Conservation (phyloP, 1,284 basidiomycete species). For the Ustilago loliicola region DNA sequence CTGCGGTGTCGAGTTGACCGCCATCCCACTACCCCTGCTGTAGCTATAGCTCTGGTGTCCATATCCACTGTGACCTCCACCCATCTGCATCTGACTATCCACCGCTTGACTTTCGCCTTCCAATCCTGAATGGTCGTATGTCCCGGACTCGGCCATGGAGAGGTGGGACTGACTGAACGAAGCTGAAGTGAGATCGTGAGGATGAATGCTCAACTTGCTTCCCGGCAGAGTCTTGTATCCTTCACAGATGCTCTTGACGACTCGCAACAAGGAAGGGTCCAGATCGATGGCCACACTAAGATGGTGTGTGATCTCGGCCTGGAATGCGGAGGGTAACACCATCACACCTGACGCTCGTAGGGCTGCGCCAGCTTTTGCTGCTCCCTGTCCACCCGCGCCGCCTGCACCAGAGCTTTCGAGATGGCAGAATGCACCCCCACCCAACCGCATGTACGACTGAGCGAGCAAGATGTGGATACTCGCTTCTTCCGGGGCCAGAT, state of each 20-base stretch:
- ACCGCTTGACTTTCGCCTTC: neutral
- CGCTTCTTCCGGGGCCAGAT: constrained; percentile 63
- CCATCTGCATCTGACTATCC: neutral
- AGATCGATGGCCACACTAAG: constrained; percentile 61
- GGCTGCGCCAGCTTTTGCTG: constrained; percentile 13
- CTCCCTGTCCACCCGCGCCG: constrained; percentile 4
- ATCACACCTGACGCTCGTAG: constrained; percentile 27
- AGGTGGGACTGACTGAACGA: constrained; percentile 27
- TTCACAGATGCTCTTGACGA: constrained; percentile 58
- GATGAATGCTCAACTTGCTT: constrained; percentile 28
- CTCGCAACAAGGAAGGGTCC: constrained; percentile 47
- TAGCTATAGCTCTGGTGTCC: constrained; percentile 15
- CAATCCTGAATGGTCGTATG: constrained; percentile 9
- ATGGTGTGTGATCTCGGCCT: constrained; percentile 62
- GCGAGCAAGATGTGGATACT: constrained; percentile 66
- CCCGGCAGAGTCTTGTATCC: constrained; percentile 45
- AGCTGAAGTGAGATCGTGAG: constrained; percentile 14
- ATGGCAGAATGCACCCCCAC: constrained; percentile 61
- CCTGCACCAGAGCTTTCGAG: constrained; percentile 26
- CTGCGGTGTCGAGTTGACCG: constrained; percentile 15
- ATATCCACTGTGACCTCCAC: constrained; percentile 8
- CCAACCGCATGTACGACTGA: constrained; percentile 67
- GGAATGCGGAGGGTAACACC: constrained; percentile 36
- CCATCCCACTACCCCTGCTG: constrained; percentile 11
- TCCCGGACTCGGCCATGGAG: constrained; percentile 5